Evolutionary conservation across 768 basidiomycete genomes (phyloP).

Genomic region (Asterophora parasitica): DNA sequence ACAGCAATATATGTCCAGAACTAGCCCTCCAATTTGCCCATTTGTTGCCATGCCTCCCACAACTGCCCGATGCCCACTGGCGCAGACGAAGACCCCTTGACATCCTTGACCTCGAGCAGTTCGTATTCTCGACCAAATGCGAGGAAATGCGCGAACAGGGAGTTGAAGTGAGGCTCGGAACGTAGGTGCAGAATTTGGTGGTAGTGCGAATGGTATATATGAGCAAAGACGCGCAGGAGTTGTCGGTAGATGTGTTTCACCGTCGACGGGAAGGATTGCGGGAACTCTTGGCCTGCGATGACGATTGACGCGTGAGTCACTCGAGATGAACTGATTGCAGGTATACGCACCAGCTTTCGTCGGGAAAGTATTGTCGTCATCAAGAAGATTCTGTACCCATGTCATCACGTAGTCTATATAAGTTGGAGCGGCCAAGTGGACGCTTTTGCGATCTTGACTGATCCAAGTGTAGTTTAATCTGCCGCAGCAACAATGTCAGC

Average conservation of each 20-base stretch:
- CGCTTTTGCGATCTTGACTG: conserved; percentile 89
- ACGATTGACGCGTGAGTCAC: neutral
- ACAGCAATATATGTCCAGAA: neutral
- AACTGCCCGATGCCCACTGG: conserved; percentile 73
- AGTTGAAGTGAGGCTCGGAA: conserved; percentile 94
- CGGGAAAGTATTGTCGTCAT: conserved; percentile 90
- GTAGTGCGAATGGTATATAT: conserved; percentile 97
- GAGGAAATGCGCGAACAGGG: conserved; percentile 96
- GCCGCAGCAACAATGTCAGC: conserved; percentile 5
- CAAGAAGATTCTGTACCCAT: conserved; percentile 93
- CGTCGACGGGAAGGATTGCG: conserved; percentile 82
- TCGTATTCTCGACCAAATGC: conserved; percentile 96
- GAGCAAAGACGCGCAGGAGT: conserved; percentile 94
- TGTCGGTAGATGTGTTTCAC: conserved; percentile 95
- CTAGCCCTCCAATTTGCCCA: conserved; percentile 68
- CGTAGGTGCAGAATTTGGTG: conserved; percentile 88
- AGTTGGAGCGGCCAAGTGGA: conserved; percentile 89
- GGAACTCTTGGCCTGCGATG: conserved; percentile 78
- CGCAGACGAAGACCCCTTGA: conserved; percentile 61
- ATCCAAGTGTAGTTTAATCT: conserved; percentile 98
- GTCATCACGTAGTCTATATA: conserved; percentile 99
- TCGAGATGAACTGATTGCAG: conserved; percentile 1
- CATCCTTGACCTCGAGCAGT: conserved; percentile 84
- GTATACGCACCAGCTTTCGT: conserved; percentile 81
- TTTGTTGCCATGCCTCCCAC: conserved; percentile 88